Evolutionary conservation across 2,329 filamentous ascomycete genomes (phyloP), one percentile per base, ranked within the genome.

Genomic region (Pseudogymnoascus sp.): DNA sequence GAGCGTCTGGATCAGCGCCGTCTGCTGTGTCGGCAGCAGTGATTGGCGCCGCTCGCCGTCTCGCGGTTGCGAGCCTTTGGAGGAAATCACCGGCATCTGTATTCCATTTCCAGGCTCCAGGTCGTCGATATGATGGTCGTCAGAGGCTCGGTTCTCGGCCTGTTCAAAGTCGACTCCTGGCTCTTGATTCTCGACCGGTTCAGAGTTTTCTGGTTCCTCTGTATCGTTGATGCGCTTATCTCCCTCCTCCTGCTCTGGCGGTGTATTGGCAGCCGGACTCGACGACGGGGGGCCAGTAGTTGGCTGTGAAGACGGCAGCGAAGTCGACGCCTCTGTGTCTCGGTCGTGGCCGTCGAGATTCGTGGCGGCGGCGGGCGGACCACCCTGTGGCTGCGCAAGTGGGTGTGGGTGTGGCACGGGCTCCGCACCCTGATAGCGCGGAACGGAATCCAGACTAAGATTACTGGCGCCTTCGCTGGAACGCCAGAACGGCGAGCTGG

Each of bases 1-100:
- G 55, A 85, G 74, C 9, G 79, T 79, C 63, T 75, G 78, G 66
- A 82, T 81, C 63, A 78, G 68, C 57, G 70, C 74, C 37, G 73
- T 74, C 65, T 77, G 79, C 63, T 71, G 74, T 66, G 69, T 73
- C 28, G 74, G 75, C 15, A 79, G 67, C 52, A 79, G 70, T 63
- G 76, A 78, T 67, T 79, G 77, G 60, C 66, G 64, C 62, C 70
- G 64, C 5, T 64, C 55, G 10, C 67, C 60, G 30, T 67, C 68
- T 10, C 64, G 18, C 23, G 68, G 68, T 58, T 64, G 65, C 57
- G 52, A 33, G 52, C 52, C 15, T 63, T 23, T 19, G 3, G 39
- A 56, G 35, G 35, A 19, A 39, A 26, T 45, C 21, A 45, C 39
- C 39, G 30, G 10, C 37, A 38, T 58, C 37, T 34, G 23, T 35